A percentile compares a stretch with the other conserved stretches of the same genome.
phyloP scores from a whole-genome alignment of 441 rosid genomes.

The Pelargonium myrrhifolium region DNA sequence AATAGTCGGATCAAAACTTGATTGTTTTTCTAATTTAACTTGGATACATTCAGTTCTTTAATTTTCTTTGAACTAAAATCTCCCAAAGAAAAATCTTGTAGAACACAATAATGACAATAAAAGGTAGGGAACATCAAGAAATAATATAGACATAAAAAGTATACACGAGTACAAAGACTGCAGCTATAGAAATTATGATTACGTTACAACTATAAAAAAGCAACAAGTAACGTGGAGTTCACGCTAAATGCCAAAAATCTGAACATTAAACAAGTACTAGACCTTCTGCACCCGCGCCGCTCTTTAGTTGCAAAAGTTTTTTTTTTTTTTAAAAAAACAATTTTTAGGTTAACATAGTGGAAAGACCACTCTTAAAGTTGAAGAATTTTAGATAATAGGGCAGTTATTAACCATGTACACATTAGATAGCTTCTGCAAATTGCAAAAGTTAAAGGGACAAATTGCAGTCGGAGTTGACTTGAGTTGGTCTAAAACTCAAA shows the following conservation, averaged over 20 bases:
- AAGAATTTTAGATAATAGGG: too few species aligned
- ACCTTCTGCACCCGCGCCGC: too few species aligned
- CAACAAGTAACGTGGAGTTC: background rate
- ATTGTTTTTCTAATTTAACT: conserved; percentile 1
- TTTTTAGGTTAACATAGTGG: too few species aligned
- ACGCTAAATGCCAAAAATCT: background rate
- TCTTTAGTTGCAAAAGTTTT: too few species aligned
- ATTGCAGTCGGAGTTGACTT: background rate
- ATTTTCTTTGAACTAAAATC: background rate
- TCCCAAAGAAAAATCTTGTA: background rate
- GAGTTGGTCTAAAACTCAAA: background rate
- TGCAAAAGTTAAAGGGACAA: background rate
- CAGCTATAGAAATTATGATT: too few species aligned
- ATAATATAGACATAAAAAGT: too few species aligned
- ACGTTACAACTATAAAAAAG: background rate
- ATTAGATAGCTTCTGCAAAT: background rate
- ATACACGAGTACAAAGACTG: background rate
- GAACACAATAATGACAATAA: background rate
- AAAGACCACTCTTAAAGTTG: too few species aligned
- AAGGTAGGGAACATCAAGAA: background rate
- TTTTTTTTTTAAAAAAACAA: too few species aligned
- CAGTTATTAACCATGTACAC: too few species aligned
- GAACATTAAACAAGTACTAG: background rate
- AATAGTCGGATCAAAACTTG: background rate
- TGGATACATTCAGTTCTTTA: background rate